These are phyloP conservation scores for Pseudogymnoascus sp. DNA, from an alignment of 2,329 filamentous ascomycete species.

Conservation along the genomic window DNA sequence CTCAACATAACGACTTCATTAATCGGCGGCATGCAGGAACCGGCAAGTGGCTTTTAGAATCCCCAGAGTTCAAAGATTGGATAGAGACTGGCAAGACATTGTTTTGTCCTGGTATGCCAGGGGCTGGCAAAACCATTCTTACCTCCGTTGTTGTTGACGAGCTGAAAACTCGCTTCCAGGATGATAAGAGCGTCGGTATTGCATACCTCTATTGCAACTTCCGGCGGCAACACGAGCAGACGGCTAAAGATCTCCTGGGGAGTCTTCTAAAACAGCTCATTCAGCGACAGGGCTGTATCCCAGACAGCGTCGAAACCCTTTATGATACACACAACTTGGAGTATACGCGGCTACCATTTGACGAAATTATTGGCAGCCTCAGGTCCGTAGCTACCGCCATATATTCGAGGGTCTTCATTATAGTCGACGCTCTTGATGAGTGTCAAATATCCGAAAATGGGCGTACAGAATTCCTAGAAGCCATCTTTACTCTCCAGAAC, in stretches of 20 bases:
- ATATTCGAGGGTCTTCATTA: slow-evolving; percentile 19
- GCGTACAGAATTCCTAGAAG: background rate
- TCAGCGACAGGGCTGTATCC: slow-evolving; percentile 21
- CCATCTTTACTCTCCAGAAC: slow-evolving; percentile 23
- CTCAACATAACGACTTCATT: slow-evolving; percentile 11
- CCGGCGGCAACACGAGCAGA: slow-evolving; percentile 33
- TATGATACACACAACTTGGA: slow-evolving; percentile 21
- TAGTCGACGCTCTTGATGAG: slow-evolving; percentile 17
- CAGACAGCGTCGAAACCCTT: slow-evolving; percentile 25
- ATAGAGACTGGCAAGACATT: slow-evolving; percentile 25
- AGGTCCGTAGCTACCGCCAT: slow-evolving; percentile 4
- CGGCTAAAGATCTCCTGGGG: slow-evolving; percentile 24
- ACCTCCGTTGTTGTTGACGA: slow-evolving; percentile 37
- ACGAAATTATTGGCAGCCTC: slow-evolving; percentile 22
- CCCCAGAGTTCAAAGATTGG: slow-evolving; percentile 12
- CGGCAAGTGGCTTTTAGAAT: slow-evolving; percentile 15
- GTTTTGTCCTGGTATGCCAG: slow-evolving; percentile 42
- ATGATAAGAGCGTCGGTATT: slow-evolving; percentile 29
- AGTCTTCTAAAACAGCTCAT: slow-evolving; percentile 35
- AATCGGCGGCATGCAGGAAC: slow-evolving; percentile 11
- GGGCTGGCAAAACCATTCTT: slow-evolving; percentile 42
- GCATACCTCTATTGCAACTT: slow-evolving; percentile 44
- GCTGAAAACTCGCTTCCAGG: slow-evolving; percentile 24
- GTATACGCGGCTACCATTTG: slow-evolving; percentile 22
- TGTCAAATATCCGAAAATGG: slow-evolving; percentile 11